These are phyloP conservation scores for Chrysoporthe deuterocubensis DNA, from an alignment of 2,329 filamentous ascomycete species.

Conservation along the genomic window DNA sequence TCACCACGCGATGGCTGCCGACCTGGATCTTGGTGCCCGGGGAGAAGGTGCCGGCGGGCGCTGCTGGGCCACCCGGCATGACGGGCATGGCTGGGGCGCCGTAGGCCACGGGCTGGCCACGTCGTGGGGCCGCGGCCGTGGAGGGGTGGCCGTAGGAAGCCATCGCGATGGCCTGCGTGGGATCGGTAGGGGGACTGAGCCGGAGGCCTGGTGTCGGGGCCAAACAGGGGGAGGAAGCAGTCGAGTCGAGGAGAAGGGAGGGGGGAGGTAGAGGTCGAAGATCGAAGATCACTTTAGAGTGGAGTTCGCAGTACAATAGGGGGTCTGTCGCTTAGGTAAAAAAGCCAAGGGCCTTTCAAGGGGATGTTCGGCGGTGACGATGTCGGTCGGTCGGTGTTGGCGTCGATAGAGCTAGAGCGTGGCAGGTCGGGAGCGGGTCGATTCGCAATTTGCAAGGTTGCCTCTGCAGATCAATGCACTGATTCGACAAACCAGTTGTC, in stretches of 20 bases:
- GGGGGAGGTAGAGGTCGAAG: slow-evolving; percentile 15
- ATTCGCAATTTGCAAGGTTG: slow-evolving; percentile 21
- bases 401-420: slow-evolving; percentile 19
- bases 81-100: slow-evolving; percentile 45
- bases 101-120: slow-evolving; percentile 49
- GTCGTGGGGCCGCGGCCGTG: slow-evolving; percentile 44
- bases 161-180: slow-evolving; percentile 36
- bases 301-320: slow-evolving; percentile 27
- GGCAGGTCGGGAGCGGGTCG: slow-evolving; percentile 6
- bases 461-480: slow-evolving; percentile 19
- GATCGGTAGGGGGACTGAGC: slow-evolving; percentile 18
- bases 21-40: slow-evolving; percentile 97
- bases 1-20: slow-evolving; percentile 87
- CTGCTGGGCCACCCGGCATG: slow-evolving; percentile 41
- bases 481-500: slow-evolving; percentile 7
- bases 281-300: slow-evolving; percentile 11
- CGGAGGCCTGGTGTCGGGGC: slow-evolving; percentile 21
- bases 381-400: slow-evolving; percentile 21
- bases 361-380: slow-evolving; percentile 22
- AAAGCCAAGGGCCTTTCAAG: slow-evolving; percentile 3
- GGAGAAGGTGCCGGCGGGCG: slow-evolving; percentile 83
- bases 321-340: slow-evolving; percentile 28
- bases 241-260: slow-evolving; percentile 6
- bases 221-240: slow-evolving; percentile 20
- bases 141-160: slow-evolving; percentile 46